phyloP scores from a whole-genome alignment of 805 yeast species.

The Candida silvatica region DNA sequence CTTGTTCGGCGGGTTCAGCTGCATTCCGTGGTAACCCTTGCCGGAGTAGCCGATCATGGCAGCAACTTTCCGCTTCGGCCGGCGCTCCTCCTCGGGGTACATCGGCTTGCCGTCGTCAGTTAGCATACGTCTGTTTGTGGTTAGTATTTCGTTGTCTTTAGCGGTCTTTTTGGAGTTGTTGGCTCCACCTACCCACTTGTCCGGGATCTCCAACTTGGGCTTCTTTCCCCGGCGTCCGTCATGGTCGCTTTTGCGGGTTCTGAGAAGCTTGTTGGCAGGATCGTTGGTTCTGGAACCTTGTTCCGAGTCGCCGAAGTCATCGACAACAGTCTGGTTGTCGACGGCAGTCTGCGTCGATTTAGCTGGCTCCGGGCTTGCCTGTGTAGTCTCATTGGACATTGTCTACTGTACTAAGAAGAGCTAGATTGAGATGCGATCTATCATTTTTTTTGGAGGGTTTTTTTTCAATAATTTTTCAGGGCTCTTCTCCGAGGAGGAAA shows the following conservation, averaged over 20 bases:
- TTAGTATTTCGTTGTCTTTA: constrained; percentile 7
- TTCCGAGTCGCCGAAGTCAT: too few species aligned
- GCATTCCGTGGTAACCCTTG: constrained; percentile 96
- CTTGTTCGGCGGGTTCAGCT: constrained; percentile 75
- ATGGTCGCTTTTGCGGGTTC: constrained; percentile 20
- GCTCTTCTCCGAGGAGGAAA: too few species aligned
- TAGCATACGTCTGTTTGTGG: constrained; percentile 29
- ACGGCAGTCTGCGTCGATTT: too few species aligned
- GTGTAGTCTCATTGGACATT: too few species aligned
- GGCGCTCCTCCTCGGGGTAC: constrained; percentile 43
- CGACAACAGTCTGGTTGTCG: too few species aligned
- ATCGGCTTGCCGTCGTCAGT: constrained; percentile 60
- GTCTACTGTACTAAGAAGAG: too few species aligned
- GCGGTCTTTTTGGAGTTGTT: not conserved
- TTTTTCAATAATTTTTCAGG: too few species aligned
- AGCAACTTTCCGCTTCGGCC: constrained; percentile 86
- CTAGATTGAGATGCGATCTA: too few species aligned
- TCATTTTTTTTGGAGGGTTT: too few species aligned
- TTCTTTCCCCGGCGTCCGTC: constrained; percentile 20
- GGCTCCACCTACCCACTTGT: constrained; percentile 50
- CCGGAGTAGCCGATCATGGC: constrained; percentile 92
- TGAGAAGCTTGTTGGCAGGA: constrained; percentile 16
- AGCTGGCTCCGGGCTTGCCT: too few species aligned
- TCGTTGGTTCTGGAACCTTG: too few species aligned
- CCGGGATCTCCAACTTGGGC: constrained; percentile 24